These are phyloP conservation scores for Ogataea pini DNA, from an alignment of 805 yeast genomes.

Conservation along the genomic window DNA sequence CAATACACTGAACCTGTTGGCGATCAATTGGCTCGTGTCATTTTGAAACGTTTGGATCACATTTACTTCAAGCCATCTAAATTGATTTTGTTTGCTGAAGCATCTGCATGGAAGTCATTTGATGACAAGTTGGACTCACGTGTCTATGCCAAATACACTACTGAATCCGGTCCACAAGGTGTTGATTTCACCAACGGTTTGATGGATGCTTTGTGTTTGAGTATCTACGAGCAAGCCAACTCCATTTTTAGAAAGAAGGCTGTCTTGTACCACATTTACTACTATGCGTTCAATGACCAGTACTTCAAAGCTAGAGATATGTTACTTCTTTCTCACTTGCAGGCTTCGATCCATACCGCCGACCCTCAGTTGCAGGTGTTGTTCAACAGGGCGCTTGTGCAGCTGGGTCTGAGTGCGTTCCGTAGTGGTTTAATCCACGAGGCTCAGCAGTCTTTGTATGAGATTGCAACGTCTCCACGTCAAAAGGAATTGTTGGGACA, in stretches of 20 bases:
- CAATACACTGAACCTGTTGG: constrained; percentile 45
- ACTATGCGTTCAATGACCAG: constrained; percentile 84
- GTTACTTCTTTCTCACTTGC: constrained; percentile 83
- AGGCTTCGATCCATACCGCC: constrained; percentile 76
- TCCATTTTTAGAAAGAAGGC: constrained; percentile 78
- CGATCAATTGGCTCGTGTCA: constrained; percentile 69
- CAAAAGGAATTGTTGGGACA: constrained; percentile 93
- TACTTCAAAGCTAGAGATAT: constrained; percentile 85
- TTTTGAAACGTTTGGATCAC: constrained; percentile 85
- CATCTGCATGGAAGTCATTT: constrained; percentile 68
- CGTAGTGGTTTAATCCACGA: constrained; percentile 83
- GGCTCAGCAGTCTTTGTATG: constrained; percentile 82
- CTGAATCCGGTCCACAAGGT: constrained; percentile 30
- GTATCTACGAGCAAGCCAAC: constrained; percentile 66
- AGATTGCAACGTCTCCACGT: constrained; percentile 81
- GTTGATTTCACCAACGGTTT: constrained; percentile 51
- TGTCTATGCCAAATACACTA: constrained; percentile 35
- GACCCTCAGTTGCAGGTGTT: constrained; percentile 87
- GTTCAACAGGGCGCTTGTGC: constrained; percentile 94
- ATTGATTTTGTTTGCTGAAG: constrained; percentile 69
- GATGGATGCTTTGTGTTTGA: constrained; percentile 63
- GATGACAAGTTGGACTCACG: constrained; percentile 37
- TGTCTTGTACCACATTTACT: constrained; percentile 81
- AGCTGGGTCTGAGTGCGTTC: constrained; percentile 94
- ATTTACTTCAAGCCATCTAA: constrained; percentile 87